Conservation (phyloP, 1,284 basidiomycete species). For the Irpex sp. region DNA sequence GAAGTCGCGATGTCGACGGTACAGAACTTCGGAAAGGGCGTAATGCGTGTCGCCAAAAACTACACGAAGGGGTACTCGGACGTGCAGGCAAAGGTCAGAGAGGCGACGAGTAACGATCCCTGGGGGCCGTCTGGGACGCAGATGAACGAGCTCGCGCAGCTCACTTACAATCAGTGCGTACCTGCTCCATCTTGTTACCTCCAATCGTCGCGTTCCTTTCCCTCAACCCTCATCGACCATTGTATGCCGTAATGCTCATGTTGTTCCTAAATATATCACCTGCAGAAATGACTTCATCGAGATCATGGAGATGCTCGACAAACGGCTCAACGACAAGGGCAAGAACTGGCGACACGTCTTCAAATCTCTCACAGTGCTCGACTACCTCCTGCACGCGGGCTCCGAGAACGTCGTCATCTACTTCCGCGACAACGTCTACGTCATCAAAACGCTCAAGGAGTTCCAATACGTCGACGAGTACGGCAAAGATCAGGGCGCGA, state of each 20-base stretch:
- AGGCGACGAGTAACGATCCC: constrained; percentile 99
- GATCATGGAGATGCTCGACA: constrained; percentile 99
- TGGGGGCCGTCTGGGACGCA: constrained; percentile 98
- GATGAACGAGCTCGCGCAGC: constrained; percentile 98
- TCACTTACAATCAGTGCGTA: constrained; percentile 92
- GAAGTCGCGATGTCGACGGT: constrained; percentile 33
- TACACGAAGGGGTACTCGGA: constrained; percentile 96
- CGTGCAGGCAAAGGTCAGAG: constrained; percentile 91
- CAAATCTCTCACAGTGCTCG: constrained; percentile 96
- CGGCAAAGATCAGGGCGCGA: constrained; percentile 96
- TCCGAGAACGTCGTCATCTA: constrained; percentile 99
- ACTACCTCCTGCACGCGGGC: constrained; percentile 95
- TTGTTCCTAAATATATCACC: not conserved
- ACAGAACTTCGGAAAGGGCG: constrained; percentile 76
- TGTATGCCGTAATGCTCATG: no score
- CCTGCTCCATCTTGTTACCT: not conserved
- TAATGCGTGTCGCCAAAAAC: constrained; percentile 87
- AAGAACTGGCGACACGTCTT: constrained; percentile 99
- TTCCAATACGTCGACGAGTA: constrained; percentile 97
- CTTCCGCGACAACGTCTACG: constrained; percentile 96
- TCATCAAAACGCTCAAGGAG: constrained; percentile 99
- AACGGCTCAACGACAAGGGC: constrained; percentile 98
- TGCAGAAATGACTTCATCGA: constrained; percentile 96
- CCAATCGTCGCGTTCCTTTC: not conserved
- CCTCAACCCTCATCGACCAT: not conserved